Conservation (phyloP, 192 early-diverging fungal species). For the Podila epicladia region DNA sequence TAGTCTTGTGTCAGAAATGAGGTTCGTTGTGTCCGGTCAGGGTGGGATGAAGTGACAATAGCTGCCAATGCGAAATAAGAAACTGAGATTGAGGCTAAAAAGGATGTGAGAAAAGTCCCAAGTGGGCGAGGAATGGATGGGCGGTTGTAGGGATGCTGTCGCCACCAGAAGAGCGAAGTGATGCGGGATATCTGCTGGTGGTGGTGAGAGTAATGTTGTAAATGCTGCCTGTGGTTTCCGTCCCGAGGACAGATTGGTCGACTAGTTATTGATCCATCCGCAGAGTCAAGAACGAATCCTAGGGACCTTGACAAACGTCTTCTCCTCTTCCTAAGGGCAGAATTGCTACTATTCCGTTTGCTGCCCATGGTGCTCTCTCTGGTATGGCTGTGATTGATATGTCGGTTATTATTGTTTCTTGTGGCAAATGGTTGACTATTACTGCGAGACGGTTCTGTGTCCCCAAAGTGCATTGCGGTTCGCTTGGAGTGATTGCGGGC, state of each 20-base stretch:
- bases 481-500: not conserved
- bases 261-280: not conserved
- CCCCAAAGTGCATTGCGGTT: not conserved
- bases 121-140: not conserved
- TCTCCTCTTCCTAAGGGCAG: slow-evolving; percentile 22
- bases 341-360: slow-evolving; percentile 1
- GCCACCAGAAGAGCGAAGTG: not conserved
- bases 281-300: not conserved
- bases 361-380: not conserved
- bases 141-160: not conserved
- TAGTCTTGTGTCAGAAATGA: too few species aligned
- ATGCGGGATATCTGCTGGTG: not conserved
- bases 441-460: not conserved
- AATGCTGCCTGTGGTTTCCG: not conserved
- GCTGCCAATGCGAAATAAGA: not conserved
- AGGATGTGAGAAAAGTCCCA: not conserved
- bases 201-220: not conserved
- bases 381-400: not conserved
- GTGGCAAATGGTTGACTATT: not conserved
- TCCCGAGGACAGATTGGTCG: not conserved
- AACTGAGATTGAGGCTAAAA: not conserved
- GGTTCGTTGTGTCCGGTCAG: too few species aligned
- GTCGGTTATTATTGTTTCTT: not conserved
- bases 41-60: not conserved
- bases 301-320: slow-evolving; percentile 5